Base-by-base conservation (phyloP, 305 asterid species). In the Lippia alba region DNA sequence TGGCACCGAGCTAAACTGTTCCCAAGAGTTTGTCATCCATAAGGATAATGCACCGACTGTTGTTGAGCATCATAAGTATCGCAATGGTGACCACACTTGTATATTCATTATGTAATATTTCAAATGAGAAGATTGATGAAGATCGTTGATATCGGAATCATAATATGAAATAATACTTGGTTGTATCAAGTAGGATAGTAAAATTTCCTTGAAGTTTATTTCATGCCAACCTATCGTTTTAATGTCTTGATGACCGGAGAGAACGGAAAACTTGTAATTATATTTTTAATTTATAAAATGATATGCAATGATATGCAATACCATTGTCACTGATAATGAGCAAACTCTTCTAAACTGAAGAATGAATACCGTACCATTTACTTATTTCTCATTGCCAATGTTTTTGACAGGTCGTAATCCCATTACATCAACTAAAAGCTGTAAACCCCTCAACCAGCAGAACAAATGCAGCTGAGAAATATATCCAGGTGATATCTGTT, bases 361-460 rank as follows among this genome's bases (percentile, higher is more conserved):
- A 11, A 62, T 10, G 40, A 56, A 48, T 54, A 34, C 6, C 12
- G 24, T 46, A 36, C 24, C 8, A 6, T 40, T 40, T 12, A 14
- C 10, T 40, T 44, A 44, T 63, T 40, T 46, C 33, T 33, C 30
- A 59, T 34, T 30, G 48, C 12, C 17, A 56, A 17, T 39, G n/a
- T 20, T 44, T 32, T 58, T 80, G 67, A 54, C 82, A 94, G 99
- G 99, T 92, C 7, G 97, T 92, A 18, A 90, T 94, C 81, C 98
- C 99, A 8, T 77, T 94, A 49, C 99, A 92, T 82, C 98, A 94
- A 71, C 90, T 94, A 10, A 90, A 92, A 83, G 96, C 96, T 12
- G 88, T 94, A 8, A 94, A 86, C 72, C 93, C 97, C 61, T 92
- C 99, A 55, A 71, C 85, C 50, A 89, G 96, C 77, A 86, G 88